These are phyloP conservation scores for Sporothrix schenckii DNA, from an alignment of 2,329 filamentous ascomycete genomes.

Conservation along the genomic window DNA sequence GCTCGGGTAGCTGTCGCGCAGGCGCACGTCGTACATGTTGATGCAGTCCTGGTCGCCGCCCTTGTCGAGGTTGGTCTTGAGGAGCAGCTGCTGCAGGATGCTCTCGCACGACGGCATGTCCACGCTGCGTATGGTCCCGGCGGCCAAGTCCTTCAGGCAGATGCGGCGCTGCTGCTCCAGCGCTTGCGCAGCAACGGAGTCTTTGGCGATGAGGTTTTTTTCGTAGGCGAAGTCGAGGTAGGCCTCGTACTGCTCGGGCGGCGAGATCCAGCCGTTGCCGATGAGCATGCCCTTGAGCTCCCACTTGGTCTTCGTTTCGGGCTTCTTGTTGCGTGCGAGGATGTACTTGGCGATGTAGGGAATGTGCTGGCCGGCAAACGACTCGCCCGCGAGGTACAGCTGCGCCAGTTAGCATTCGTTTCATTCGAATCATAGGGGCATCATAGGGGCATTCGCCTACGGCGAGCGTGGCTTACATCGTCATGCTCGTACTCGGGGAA, in stretches of 20 bases:
- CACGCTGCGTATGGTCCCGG: constrained; percentile 58
- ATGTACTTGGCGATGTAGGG: constrained; percentile 95
- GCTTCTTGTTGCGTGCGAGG: constrained; percentile 78
- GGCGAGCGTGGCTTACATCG: constrained; percentile 65
- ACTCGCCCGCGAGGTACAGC: constrained; percentile 95
- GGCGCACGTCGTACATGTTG: constrained; percentile 97
- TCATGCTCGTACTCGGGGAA: constrained; percentile 92
- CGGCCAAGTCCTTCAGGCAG: constrained; percentile 66
- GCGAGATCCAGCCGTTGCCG: constrained; percentile 97
- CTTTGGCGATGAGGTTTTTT: constrained; percentile 70
- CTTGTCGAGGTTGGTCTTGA: constrained; percentile 58
- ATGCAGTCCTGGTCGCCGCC: constrained; percentile 64
- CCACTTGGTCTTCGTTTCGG: constrained; percentile 61
- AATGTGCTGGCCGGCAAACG: constrained; percentile 94
- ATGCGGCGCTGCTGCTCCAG: constrained; percentile 70
- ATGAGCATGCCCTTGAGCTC: constrained; percentile 84
- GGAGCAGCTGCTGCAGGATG: constrained; percentile 73
- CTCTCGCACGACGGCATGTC: constrained; percentile 73
- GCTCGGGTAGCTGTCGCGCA: constrained; percentile 75
- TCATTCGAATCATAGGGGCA: neutral
- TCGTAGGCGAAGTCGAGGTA: constrained; percentile 83
- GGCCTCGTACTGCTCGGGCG: constrained; percentile 82
- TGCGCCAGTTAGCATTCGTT: constrained; percentile 48
- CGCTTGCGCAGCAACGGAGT: constrained; percentile 63
- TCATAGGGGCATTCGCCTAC: neutral